These are phyloP conservation scores for Tetrahymena malaccensis DNA, from an alignment of 73 alveolate genomes.

Conservation along the genomic window DNA sequence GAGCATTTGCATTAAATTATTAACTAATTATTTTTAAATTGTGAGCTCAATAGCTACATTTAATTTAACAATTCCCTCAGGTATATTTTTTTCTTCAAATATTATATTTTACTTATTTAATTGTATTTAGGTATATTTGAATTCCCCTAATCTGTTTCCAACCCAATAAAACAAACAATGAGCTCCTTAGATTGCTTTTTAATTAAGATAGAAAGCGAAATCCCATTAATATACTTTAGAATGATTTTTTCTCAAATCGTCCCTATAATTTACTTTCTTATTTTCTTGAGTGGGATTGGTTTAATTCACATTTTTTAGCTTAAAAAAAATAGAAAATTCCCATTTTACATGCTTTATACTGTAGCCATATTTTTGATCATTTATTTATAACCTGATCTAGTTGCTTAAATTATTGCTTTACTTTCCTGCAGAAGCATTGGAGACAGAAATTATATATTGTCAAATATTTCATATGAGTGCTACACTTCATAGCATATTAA, in stretches of 20 bases:
- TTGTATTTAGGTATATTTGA: background rate
- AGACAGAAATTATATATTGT: background rate
- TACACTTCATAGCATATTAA: background rate
- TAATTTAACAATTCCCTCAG: background rate
- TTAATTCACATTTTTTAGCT: background rate
- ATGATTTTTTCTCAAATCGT: background rate
- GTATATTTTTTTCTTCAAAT: background rate
- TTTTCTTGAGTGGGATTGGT: background rate
- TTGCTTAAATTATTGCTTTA: background rate
- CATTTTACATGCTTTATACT: background rate
- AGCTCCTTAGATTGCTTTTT: background rate
- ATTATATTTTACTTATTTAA: background rate
- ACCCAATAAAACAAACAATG: background rate
- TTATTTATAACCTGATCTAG: background rate
- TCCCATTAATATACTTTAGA: background rate
- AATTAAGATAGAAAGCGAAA: background rate
- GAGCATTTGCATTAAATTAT: slow-evolving; percentile 6
- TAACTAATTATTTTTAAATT: slow-evolving; percentile 17
- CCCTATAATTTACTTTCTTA: background rate
- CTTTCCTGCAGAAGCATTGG: slow-evolving; percentile 4
- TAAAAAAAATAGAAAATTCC: background rate
- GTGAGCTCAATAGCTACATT: slow-evolving; percentile 11
- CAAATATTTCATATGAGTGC: background rate
- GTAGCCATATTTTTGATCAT: background rate
- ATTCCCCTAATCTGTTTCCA: slow-evolving; percentile 2